Conservation (phyloP, 2,329 filamentous ascomycete genomes). For the Cephalotrichum gorgonifer region DNA sequence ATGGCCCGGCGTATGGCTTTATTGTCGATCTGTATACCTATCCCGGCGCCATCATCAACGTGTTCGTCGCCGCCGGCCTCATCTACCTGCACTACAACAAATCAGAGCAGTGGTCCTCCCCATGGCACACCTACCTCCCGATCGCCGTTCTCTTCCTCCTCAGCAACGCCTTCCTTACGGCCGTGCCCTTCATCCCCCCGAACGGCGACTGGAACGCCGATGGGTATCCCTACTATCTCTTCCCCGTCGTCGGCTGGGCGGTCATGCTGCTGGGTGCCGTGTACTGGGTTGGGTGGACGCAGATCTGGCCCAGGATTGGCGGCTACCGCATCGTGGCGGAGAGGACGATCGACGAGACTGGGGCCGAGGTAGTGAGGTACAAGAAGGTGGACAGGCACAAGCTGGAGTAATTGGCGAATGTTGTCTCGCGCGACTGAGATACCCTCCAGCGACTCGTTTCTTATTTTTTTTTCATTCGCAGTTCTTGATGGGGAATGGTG, state of each 20-base stretch:
- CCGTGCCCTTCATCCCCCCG: conserved; percentile 46
- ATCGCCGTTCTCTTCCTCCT: conserved; percentile 37
- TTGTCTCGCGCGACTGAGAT: too few relatives aligned
- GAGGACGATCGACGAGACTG: conserved; percentile 26
- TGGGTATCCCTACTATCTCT: conserved; percentile 45
- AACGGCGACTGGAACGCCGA: conserved; percentile 33
- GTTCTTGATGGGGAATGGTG: too few relatives aligned
- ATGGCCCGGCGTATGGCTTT: conserved; percentile 60
- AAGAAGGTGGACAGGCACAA: conserved; percentile 12
- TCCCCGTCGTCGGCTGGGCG: conserved; percentile 42
- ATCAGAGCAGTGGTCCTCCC: conserved; percentile 40
- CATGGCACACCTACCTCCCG: conserved; percentile 39
- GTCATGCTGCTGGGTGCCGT: conserved; percentile 37
- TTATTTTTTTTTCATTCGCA: too few relatives aligned
- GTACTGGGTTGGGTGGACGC: conserved; percentile 45
- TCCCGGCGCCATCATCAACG: conserved; percentile 42
- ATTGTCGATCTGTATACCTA: conserved; percentile 46
- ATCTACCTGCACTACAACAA: conserved; percentile 40
- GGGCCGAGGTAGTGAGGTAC: conserved; percentile 29
- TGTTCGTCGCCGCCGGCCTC: conserved; percentile 37
- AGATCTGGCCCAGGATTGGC: conserved; percentile 34
- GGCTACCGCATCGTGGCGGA: conserved; percentile 38
- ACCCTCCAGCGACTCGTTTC: too few relatives aligned
- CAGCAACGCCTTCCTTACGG: conserved; percentile 38
- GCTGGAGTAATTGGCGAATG: not conserved